Percentiles rank a stretch among this genome's conserved stretches.
These are phyloP conservation scores for Oryza punctata DNA, from an alignment of 176 grass and related monocot genomes.

Conservation along the genomic window DNA sequence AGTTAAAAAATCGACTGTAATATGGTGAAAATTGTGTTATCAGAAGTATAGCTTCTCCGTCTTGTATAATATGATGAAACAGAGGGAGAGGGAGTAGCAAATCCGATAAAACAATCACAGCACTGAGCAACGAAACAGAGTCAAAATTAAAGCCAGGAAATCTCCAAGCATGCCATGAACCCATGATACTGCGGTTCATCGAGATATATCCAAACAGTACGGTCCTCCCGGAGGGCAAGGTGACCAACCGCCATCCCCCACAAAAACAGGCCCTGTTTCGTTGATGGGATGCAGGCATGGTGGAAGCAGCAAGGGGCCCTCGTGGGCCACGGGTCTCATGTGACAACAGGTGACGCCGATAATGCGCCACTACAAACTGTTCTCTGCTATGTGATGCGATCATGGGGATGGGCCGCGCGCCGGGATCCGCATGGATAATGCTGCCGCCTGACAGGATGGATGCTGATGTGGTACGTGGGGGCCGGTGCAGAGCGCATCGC, in stretches of 20 bases:
- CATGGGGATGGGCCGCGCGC: neutral
- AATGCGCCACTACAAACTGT: conserved; percentile 9
- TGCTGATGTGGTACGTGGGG: neutral
- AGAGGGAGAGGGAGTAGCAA: too few species aligned
- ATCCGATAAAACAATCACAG: neutral
- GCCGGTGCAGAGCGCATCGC: neutral
- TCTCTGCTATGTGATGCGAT: neutral
- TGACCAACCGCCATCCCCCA: neutral
- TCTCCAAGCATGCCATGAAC: neutral
- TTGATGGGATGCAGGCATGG: neutral
- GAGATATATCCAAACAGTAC: neutral
- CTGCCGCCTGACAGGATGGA: conserved; percentile 7
- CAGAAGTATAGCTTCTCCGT: too few species aligned
- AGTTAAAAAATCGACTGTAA: too few species aligned
- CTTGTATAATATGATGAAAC: too few species aligned
- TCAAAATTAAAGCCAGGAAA: neutral
- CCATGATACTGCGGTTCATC: neutral
- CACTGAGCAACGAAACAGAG: neutral
- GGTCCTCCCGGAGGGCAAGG: neutral
- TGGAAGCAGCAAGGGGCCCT: neutral
- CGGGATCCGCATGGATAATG: conserved; percentile 12
- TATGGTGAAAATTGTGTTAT: too few species aligned
- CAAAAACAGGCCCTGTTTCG: neutral
- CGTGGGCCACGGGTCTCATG: conserved; percentile 4
- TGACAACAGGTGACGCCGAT: neutral